Base-by-base conservation (phyloP, 148 eudicot species). In the Camellia granthamiana region DNA sequence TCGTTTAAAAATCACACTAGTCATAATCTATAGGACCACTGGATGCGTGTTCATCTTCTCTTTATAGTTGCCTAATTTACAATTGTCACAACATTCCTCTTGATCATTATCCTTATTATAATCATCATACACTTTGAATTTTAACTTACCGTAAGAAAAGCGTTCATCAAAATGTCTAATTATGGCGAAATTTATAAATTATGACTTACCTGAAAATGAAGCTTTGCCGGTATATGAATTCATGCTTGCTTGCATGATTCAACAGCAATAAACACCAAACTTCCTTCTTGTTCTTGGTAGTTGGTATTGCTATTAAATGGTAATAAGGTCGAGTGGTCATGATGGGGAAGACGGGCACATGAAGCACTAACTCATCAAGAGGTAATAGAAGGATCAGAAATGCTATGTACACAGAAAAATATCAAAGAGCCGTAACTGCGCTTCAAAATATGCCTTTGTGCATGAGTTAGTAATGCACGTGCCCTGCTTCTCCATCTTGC, bases 401-500 rank as follows among this genome's bases (percentile, higher is more conserved):
- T 51, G 64, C 38, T 30, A 30, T 30, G 38, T 30, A 30, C 38
- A 30, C 38, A 30, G 38, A 30, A 30, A 30, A 30, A 30, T 30
- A 30, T 30, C 38, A 30, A 30, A 78, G 46, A 30, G 15, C 61
- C 41, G 12, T 7, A 74, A 14, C 15, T 58, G 23, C 38, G 58
- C 58, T 55, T 30, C 38, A 30, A 7, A 51, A 62, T 12, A 46
- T 11, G 72, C 60, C 23, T 16, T 18, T 51, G 43, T 79, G 86
- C 81, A 89, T 19, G 91, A 88, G 95, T 90, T 90, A 87, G 95
- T 85, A 91, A 89, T 90, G 97, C 98, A 94, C 98, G 98, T 94
- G 94, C 98, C 97, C 98, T 94, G 98, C 98, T 94, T 94, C 98
- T 92, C 98, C 98, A 92, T 94, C 98, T 90, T 90, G 98, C 91